These are phyloP conservation scores for Kockiozyma suomiensis DNA, from an alignment of 805 yeast species.

Conservation along the genomic window DNA sequence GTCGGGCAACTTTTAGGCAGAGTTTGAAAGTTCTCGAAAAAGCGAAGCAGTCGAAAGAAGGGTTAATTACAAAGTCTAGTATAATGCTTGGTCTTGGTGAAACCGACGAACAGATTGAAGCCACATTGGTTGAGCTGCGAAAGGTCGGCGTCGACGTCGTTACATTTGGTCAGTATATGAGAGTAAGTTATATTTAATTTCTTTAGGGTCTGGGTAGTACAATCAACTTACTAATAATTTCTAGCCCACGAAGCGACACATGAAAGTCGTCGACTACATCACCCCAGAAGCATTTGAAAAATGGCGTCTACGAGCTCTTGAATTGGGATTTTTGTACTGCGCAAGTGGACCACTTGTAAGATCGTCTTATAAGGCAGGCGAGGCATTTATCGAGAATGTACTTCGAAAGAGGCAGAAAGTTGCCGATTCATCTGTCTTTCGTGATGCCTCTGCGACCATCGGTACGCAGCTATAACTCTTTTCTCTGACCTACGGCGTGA, in stretches of 20 bases:
- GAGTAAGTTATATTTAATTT: conserved; percentile 9
- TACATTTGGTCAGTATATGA: conserved; percentile 88
- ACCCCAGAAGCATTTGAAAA: conserved; percentile 91
- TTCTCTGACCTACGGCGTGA: no score
- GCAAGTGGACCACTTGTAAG: conserved; percentile 97
- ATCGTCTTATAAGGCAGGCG: conserved; percentile 98
- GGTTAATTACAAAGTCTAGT: conserved; percentile 87
- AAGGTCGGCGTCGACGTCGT: conserved; percentile 84
- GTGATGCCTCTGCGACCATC: not conserved
- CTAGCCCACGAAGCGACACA: conserved; percentile 98
- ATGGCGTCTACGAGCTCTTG: conserved; percentile 84
- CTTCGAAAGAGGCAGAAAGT: conserved; percentile 62
- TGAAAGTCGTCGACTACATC: conserved; percentile 95
- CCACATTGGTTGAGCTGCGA: conserved; percentile 75
- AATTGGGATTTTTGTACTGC: conserved; percentile 91
- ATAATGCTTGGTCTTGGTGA: conserved; percentile 97
- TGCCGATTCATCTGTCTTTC: not conserved
- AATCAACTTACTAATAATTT: conserved; percentile 37
- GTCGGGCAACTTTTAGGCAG: conserved; percentile 94
- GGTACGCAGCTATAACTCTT: not conserved
- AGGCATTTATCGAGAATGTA: conserved; percentile 92
- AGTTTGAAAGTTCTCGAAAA: conserved; percentile 72
- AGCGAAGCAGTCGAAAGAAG: conserved; percentile 78
- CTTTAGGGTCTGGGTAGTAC: not conserved
- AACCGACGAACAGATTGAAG: conserved; percentile 82